Percentiles rank a stretch among this genome's conserved stretches.
Conservation (phyloP, 1,139 yeast species). For the Sugiyamaella castrensis region DNA sequence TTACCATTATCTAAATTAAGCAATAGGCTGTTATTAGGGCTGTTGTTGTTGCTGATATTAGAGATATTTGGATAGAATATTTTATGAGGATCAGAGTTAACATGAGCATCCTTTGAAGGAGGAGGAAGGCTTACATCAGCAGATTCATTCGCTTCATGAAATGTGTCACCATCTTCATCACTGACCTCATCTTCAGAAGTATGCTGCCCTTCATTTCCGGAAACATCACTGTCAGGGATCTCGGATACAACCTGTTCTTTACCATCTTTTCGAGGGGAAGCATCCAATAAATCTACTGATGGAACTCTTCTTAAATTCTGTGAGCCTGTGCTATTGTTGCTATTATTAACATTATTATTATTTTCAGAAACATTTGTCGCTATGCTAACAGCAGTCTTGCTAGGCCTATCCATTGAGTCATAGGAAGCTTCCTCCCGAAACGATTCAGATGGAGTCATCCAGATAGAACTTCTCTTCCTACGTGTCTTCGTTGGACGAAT, state of each 20-base stretch:
- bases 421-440: neutral
- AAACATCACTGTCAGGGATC: constrained; percentile 7
- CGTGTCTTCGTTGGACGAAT: constrained; percentile 10
- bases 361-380: neutral
- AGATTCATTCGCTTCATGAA: constrained; percentile 21
- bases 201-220: neutral
- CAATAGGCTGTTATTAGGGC: constrained; percentile 2
- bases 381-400: too few relatives aligned
- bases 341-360: neutral
- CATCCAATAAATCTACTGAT: constrained; percentile 8
- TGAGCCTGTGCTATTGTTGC: neutral
- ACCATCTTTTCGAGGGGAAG: neutral
- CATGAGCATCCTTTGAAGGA: constrained; percentile 6
- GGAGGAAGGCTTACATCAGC: constrained; percentile 21
- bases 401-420: neutral
- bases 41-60: neutral
- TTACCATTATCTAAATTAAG: constrained; percentile 2
- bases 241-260: neutral
- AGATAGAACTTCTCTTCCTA: constrained; percentile 21
- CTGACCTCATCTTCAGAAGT: neutral
- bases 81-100: constrained; percentile 9
- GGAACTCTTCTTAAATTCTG: constrained; percentile 1
- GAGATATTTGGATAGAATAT: constrained; percentile 11
- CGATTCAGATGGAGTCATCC: constrained; percentile 18
- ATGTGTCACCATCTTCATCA: constrained; percentile 2